Conservation (phyloP, 108 stramenopile genomes). For the Epipyxis sp. region DNA sequence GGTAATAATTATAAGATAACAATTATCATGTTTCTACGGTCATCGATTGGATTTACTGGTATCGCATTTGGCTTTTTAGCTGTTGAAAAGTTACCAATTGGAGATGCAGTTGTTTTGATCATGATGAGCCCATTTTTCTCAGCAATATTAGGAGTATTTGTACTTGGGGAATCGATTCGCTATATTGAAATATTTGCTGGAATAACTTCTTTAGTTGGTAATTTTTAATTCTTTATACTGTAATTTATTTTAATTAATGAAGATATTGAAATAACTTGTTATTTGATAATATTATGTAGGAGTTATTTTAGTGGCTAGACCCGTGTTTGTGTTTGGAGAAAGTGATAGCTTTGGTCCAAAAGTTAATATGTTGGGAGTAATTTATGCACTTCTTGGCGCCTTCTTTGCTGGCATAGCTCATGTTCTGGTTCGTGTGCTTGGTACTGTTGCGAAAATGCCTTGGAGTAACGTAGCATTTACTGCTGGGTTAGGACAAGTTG, state of each 20-base stretch:
- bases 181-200: not conserved
- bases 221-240: no score
- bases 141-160: not conserved
- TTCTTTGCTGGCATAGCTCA: slow-evolving; percentile 7
- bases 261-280: no score
- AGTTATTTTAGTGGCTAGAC: slow-evolving; percentile 24
- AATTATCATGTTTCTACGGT: not conserved
- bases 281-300: no score
- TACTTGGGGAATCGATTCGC: not conserved
- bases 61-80: slow-evolving; percentile 10
- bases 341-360: not conserved
- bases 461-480: slow-evolving; percentile 24
- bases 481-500: slow-evolving; percentile 15
- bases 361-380: not conserved
- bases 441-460: slow-evolving; percentile 25
- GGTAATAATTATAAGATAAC: not conserved
- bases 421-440: slow-evolving; percentile 32
- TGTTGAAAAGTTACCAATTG: slow-evolving; percentile 8
- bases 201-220: not conserved
- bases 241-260: no score
- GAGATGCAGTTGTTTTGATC: slow-evolving; percentile 13
- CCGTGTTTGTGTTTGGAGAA: slow-evolving; percentile 1
- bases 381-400: not conserved
- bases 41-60: not conserved
- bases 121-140: slow-evolving; percentile 23